Evolutionary conservation across 2,329 filamentous ascomycete genomes (phyloP).

Genomic region (Colletotrichum sp.): DNA sequence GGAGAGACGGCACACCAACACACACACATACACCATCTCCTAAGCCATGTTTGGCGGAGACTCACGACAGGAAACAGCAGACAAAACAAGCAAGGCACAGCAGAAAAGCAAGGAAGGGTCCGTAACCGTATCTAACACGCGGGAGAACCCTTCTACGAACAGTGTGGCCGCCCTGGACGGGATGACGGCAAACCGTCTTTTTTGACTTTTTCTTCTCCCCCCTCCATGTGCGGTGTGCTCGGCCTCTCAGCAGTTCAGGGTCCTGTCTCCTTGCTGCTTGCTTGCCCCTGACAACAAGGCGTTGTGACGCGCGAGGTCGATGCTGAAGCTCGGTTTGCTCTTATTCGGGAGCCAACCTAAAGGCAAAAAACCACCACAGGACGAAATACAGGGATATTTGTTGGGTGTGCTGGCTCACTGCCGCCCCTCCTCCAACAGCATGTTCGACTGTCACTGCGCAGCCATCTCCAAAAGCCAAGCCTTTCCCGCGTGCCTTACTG

Average conservation of each 20-base stretch:
- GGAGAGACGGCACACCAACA: slow-evolving; percentile 13
- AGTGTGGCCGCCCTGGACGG: not conserved
- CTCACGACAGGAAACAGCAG: not conserved
- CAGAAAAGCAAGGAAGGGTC: not conserved
- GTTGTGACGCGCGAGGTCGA: slow-evolving; percentile 1
- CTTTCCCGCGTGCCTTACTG: not conserved
- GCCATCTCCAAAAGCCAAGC: not conserved
- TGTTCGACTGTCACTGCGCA: not conserved
- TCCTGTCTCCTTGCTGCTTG: not conserved
- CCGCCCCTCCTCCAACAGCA: not conserved
- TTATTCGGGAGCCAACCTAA: not conserved
- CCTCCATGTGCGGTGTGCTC: not conserved
- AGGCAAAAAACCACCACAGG: not conserved
- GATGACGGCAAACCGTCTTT: not conserved
- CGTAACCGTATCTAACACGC: not conserved
- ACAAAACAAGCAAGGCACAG: slow-evolving; percentile 1
- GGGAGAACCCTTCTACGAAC: not conserved
- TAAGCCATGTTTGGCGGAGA: slow-evolving; percentile 1
- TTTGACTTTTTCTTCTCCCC: not conserved
- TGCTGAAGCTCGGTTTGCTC: not conserved
- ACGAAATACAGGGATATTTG: not conserved
- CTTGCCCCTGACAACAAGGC: not conserved
- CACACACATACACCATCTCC: not conserved
- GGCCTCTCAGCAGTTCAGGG: slow-evolving; percentile 6
- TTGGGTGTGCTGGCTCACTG: not conserved